phyloP scores from a whole-genome alignment of 2,329 filamentous ascomycete species.

The Colletotrichum sidae region DNA sequence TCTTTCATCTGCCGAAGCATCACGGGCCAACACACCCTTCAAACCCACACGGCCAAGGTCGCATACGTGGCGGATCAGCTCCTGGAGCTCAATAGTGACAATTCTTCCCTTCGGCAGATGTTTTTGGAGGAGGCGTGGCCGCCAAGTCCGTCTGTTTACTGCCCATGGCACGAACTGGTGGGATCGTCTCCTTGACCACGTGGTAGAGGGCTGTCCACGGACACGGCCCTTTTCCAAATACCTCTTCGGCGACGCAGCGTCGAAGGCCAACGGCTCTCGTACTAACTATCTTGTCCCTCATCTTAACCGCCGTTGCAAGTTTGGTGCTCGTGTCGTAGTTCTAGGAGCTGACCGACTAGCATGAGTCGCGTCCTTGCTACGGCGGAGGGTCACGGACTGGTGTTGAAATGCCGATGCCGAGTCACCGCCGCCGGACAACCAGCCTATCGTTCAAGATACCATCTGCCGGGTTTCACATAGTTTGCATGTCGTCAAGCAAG shows the following conservation, averaged over 20 bases:
- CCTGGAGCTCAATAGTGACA: conserved; percentile 9
- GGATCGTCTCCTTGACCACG: conserved; percentile 21
- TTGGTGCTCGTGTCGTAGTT: background rate
- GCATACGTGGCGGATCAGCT: conserved; percentile 26
- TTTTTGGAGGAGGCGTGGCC: background rate
- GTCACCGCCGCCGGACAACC: too few species aligned
- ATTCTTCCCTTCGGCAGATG: conserved; percentile 29
- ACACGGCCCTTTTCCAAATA: background rate
- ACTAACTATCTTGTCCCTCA: background rate
- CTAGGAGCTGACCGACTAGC: background rate
- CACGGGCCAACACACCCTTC: conserved; percentile 16
- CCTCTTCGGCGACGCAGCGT: background rate
- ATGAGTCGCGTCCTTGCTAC: conserved; percentile 30
- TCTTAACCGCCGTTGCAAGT: background rate
- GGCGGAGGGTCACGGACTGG: too few species aligned
- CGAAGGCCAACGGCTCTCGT: background rate
- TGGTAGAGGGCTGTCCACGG: conserved; percentile 8
- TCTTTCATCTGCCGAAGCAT: conserved; percentile 31
- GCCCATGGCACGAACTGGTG: conserved; percentile 30
- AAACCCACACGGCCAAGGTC: conserved; percentile 13
- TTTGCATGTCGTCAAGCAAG: too few species aligned
- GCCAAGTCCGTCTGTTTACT: conserved; percentile 10
- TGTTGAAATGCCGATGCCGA: background rate
- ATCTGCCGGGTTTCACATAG: too few species aligned
- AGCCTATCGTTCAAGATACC: background rate